Evolutionary conservation across 305 asterid genomes (phyloP).

Genomic region (Fraxinus latifolia): DNA sequence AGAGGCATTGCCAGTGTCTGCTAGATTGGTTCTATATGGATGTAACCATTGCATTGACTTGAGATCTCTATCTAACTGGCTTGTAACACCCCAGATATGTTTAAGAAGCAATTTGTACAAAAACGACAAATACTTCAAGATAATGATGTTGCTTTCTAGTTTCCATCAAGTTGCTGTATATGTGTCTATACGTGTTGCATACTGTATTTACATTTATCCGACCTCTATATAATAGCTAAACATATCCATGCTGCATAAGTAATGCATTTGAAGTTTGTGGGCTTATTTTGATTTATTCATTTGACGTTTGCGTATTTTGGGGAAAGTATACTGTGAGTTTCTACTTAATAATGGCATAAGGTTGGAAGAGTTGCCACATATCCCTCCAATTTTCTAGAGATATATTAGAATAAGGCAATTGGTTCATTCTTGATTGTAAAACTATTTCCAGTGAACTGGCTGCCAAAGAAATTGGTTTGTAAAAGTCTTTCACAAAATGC

Average conservation of each 20-base stretch:
- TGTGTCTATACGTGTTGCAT: not conserved
- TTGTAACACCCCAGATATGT: conserved; percentile 5
- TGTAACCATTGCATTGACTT: not conserved
- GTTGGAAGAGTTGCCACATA: conserved; percentile 1
- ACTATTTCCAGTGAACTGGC: conserved; percentile 20
- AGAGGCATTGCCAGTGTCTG: not conserved
- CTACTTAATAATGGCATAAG: not conserved
- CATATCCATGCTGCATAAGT: not conserved
- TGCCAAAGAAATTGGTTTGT: conserved; percentile 5
- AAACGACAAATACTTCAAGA: not conserved
- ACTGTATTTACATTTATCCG: not conserved
- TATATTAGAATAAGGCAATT: conserved; percentile 1
- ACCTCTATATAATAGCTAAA: conserved; percentile 1
- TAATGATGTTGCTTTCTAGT: conserved; percentile 2
- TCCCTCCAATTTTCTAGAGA: conserved; percentile 39
- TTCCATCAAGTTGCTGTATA: conserved; percentile 13
- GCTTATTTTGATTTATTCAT: not conserved
- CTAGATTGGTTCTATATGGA: conserved; percentile 5
- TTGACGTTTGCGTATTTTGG: conserved; percentile 23
- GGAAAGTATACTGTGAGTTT: not conserved
- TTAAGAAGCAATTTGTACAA: not conserved
- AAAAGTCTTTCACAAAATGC: conserved; percentile 16
- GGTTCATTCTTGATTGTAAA: conserved; percentile 22
- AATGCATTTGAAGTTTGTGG: not conserved
- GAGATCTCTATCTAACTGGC: not conserved